Base-by-base conservation (phyloP, 2,329 filamentous ascomycete genomes). In the Fusarium nelsonii region DNA sequence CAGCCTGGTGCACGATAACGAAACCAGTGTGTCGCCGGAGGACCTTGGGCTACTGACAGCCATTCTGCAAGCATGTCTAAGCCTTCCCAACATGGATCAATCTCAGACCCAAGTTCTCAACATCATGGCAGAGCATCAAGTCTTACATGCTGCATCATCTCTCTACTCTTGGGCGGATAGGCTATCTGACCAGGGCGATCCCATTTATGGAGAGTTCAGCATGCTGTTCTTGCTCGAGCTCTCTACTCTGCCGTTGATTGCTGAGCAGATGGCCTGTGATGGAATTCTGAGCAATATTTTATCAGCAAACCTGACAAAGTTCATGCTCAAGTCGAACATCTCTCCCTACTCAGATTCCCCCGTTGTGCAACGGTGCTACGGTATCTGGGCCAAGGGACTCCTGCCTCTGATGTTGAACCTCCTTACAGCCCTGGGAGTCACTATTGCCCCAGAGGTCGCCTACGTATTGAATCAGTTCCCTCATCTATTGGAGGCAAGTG, bases 121-220 rank as follows among this genome's bases (percentile, higher is more conserved):
- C 74, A 90, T 90, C 69, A 84, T 93, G 83, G 84, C 87, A 2
- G 87, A 88, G 46, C 90, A 94, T 76, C 90, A 92, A 68, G 90
- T 91, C 1, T 86, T 93, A 45, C 92, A 95, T 73, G 92, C 94
- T 64, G 94, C 94, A 1, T 90, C 91, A 8, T 93, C 92, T 34
- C 85, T 99, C 7, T 98, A 95, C 80, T 97, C 94, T 0, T 99
- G 96, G 96, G 89, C 95, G 6, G 94, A 98, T 78, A 89, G 91
- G 70, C 85, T 98, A 26, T 87, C 91, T 1, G 86, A 91, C 36
- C 87, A 91, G 58, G 89, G 90, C 30, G 95, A 98, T 76, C 95
- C 96, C 0, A 84, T 98, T 32, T 98, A 97, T 78, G 96, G 94
- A 68, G 94, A 97, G 76, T 87, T 97, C n/a, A 92, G 92, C 73